phyloP scores from a whole-genome alignment of 2,329 filamentous ascomycete species.

The Colletotrichum sp. region DNA sequence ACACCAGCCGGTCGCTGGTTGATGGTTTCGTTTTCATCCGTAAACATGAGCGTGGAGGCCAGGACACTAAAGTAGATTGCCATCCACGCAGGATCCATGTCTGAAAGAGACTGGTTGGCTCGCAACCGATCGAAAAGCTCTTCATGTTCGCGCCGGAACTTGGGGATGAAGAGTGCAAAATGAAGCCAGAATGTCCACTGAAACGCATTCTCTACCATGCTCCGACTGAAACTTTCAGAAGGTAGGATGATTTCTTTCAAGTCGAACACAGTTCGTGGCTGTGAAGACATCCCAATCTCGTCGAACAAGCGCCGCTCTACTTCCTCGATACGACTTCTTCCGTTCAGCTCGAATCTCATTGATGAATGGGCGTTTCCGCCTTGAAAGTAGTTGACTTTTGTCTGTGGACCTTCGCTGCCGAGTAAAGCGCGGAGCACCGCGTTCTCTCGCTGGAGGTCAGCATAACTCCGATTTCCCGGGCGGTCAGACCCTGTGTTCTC shows the following conservation, averaged over 20 bases:
- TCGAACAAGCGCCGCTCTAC: neutral
- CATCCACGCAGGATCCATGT: neutral
- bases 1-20: neutral
- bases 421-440: neutral
- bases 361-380: neutral
- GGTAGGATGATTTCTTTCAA: neutral
- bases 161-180: neutral
- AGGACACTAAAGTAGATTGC: neutral
- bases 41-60: neutral
- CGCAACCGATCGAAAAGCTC: neutral
- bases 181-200: neutral
- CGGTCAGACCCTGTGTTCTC: neutral
- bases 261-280: neutral
- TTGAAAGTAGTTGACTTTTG: neutral
- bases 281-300: neutral
- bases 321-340: neutral
- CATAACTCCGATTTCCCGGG: neutral
- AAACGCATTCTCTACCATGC: neutral
- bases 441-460: neutral
- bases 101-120: neutral
- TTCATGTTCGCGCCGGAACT: neutral
- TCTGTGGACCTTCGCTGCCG: neutral
- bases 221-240: neutral
- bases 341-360: neutral
- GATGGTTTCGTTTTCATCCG: neutral